Percentiles rank a stretch among this genome's conserved stretches.
These are phyloP conservation scores for Diplotaxis tenuifolia DNA, from an alignment of 345 rosid species.

Conservation along the genomic window DNA sequence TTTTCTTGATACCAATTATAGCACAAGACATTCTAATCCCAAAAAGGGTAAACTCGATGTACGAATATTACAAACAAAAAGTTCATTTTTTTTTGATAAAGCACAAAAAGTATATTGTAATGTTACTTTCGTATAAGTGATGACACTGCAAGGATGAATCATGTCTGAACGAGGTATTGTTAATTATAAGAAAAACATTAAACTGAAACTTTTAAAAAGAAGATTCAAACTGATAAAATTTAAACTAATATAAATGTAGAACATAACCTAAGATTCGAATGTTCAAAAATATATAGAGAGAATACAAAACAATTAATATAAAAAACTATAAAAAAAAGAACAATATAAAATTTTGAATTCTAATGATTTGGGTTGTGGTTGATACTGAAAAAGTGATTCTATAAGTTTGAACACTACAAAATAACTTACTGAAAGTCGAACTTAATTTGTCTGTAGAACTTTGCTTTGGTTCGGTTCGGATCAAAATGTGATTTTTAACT, in stretches of 20 bases:
- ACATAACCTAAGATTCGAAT: background rate
- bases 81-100: too few species aligned
- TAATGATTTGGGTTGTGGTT: background rate
- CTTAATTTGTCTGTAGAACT: background rate
- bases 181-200: background rate
- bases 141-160: constrained; percentile 1
- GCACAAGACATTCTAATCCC: constrained; percentile 14
- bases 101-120: background rate
- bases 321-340: too few species aligned
- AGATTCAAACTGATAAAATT: too few species aligned
- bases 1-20: constrained; percentile 34
- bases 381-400: background rate
- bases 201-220: too few species aligned
- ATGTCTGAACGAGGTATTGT: background rate
- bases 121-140: background rate
- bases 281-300: background rate
- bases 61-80: constrained; percentile 8
- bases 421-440: background rate
- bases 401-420: background rate
- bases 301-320: too few species aligned
- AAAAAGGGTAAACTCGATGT: background rate
- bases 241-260: background rate
- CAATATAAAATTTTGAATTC: background rate
- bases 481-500: background rate
- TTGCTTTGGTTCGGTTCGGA: background rate